Base-by-base conservation (phyloP, 139 green algal genomes). In the Haematococcus sp. region DNA sequence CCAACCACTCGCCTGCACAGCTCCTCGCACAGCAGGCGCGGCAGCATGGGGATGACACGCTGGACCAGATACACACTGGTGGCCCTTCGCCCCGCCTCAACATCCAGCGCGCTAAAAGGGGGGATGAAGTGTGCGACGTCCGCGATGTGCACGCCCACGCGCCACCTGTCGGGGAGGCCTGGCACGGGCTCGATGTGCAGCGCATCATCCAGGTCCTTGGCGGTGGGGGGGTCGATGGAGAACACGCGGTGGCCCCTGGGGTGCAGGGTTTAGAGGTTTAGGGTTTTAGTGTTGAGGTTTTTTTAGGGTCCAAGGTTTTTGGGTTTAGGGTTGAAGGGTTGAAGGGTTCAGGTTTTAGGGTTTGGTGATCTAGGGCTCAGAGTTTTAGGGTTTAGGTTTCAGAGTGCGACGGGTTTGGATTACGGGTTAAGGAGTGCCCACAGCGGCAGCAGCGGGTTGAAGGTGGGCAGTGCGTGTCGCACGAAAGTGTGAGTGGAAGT, bases 81-180 rank as follows among this genome's bases (percentile, higher is more conserved):
- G 77, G 80, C 78, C 17, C 91, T 64, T 28, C 55, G 7, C 16
- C 49, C 35, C 2, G 93, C 93, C 67, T 94, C 92, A 7, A 80
- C 63, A 72, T 99, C 95, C 52, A 99, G 76, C 20, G 86, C 82
- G 7, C 74, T 79, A 70, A 71, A 77, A 0, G 79, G 79, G 80
- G 0, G 90, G 68, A 69, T 77, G 49, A 97, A 97, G 72, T 90
- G 82, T 1, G 86, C 84, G 58, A 97, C 93, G 63, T 97, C 93
- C 33, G 93, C 92, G 67, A 97, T 97, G 85, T 97, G 93, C 30
- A 97, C 93, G 1, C 91, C 93, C 43, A 97, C 80, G 20, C 63
- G 55, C 71, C 71, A 82, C 20, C 64, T 27, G 28, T 33, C 35
- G 13, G 25, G 31, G 17, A 28, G 19, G 2, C 40, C 65, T 5